Evolutionary conservation across 202 grass and related monocot genomes (phyloP).

Genomic region (Setaria italica): DNA sequence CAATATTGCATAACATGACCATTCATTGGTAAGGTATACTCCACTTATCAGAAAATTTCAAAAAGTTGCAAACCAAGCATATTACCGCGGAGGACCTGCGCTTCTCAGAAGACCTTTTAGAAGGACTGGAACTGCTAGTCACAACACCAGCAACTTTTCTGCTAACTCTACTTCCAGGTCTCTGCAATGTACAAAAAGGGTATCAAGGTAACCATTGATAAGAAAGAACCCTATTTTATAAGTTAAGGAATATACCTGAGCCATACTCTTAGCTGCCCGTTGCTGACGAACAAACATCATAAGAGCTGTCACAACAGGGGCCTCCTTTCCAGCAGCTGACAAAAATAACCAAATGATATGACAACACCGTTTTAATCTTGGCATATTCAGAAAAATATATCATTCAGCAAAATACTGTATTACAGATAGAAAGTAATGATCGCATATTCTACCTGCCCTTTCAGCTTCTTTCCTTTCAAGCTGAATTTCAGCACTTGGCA

Average conservation of each 20-base stretch:
- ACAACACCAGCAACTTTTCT: conserved; percentile 72
- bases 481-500: conserved; percentile 99
- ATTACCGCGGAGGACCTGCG: conserved; percentile 77
- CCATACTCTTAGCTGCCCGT: conserved; percentile 89
- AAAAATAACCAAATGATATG: conserved; percentile 38
- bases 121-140: conserved; percentile 61
- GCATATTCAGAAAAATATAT: conserved; percentile 36
- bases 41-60: neutral
- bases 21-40: neutral
- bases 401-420: conserved; percentile 34
- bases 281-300: conserved; percentile 96
- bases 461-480: conserved; percentile 99
- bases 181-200: conserved; percentile 55
- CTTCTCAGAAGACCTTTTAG: conserved; percentile 84
- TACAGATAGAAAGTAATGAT: conserved; percentile 30
- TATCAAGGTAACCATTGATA: conserved; percentile 14
- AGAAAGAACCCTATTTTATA: conserved; percentile 12
- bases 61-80: conserved; percentile 38
- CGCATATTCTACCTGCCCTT: conserved; percentile 79
- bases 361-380: conserved; percentile 25
- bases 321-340: conserved; percentile 85
- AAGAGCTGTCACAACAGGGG: conserved; percentile 86
- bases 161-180: conserved; percentile 69
- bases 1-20: neutral
- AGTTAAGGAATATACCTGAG: conserved; percentile 63